Conservation (phyloP, 352 stramenopile genomes). For the Globisporangium splendens region DNA sequence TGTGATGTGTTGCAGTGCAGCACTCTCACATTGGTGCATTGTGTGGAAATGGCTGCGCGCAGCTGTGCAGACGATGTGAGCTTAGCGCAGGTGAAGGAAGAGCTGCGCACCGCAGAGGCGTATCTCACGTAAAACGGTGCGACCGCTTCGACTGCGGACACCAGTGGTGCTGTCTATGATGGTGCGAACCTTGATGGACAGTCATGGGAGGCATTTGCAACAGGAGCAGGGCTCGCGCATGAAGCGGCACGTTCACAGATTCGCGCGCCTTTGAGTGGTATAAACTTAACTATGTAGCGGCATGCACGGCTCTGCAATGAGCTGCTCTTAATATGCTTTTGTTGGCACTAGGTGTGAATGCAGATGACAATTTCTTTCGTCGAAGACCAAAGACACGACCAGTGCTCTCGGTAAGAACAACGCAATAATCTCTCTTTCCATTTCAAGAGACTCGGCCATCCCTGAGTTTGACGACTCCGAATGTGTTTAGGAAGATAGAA, state of each 20-base stretch:
- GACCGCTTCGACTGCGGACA: background rate
- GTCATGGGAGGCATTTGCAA: background rate
- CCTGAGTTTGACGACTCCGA: background rate
- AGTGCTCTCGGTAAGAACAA: constrained; percentile 28
- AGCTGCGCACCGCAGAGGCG: constrained; percentile 54
- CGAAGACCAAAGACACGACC: constrained; percentile 27
- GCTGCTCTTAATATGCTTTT: background rate
- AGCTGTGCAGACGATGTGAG: constrained; percentile 23
- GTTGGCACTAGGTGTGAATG: background rate
- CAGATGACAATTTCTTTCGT: constrained; percentile 20
- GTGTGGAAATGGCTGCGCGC: constrained; percentile 1
- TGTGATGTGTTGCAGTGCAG: background rate
- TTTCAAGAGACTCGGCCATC: no score
- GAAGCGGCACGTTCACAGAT: background rate
- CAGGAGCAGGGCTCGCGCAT: background rate
- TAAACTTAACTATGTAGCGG: no score
- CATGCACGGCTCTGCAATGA: no score
- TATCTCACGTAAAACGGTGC: constrained; percentile 36
- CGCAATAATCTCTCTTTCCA: background rate
- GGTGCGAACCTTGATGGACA: no score
- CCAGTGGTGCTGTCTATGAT: background rate
- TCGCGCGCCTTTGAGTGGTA: background rate
- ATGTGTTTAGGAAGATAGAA: constrained; percentile 46
- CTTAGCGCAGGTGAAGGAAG: constrained; percentile 61
- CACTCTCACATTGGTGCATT: background rate